Evolutionary conservation across 2,329 filamentous ascomycete genomes (phyloP).

Genomic region (Ophiostoma australiae): DNA sequence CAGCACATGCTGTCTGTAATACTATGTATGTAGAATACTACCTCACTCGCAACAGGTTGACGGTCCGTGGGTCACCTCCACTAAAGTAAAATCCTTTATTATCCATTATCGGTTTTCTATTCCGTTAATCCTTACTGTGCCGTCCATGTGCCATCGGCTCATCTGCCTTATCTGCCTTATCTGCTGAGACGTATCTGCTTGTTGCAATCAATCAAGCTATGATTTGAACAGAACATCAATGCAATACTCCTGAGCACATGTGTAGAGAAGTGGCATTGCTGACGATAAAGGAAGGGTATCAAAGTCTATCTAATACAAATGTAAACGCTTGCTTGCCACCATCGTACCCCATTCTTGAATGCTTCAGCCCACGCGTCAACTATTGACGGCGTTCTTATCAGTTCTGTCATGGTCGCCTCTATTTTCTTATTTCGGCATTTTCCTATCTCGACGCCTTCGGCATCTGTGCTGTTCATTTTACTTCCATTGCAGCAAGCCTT

Average conservation of each 20-base stretch:
- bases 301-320: neutral
- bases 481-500: constrained; percentile 2
- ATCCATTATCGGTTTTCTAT: neutral
- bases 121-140: neutral
- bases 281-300: neutral
- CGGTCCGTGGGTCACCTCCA: neutral
- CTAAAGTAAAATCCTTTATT: neutral
- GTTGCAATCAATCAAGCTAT: no score
- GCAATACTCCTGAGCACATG: neutral
- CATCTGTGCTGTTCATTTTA: neutral
- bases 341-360: neutral
- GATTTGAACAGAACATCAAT: neutral
- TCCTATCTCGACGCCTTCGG: neutral
- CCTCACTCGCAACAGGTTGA: neutral
- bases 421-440: neutral
- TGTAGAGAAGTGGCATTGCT: neutral
- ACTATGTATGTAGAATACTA: neutral
- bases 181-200: no score
- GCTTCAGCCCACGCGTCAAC: neutral
- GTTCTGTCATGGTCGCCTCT: neutral
- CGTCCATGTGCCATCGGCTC: neutral
- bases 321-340: neutral
- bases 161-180: no score
- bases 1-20: neutral
- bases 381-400: neutral